These are phyloP conservation scores for Dactylellina sp. DNA, from an alignment of 2,329 filamentous ascomycete genomes.

Conservation along the genomic window DNA sequence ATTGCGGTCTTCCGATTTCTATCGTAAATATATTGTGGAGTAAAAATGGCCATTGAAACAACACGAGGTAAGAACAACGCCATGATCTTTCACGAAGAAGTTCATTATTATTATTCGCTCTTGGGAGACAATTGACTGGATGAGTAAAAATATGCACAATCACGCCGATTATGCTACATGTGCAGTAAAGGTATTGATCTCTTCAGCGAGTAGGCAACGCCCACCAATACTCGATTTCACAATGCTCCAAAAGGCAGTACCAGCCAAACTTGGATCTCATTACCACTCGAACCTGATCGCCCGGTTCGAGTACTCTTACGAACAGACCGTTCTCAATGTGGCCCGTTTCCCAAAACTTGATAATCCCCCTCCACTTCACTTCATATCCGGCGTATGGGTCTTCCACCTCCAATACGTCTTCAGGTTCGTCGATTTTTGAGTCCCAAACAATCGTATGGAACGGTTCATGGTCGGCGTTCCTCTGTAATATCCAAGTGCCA, in stretches of 20 bases:
- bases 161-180: no score
- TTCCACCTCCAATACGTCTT: neutral
- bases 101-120: no score
- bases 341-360: slow-evolving; percentile 16
- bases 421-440: slow-evolving; percentile 6
- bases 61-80: no score
- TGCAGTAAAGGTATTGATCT: no score
- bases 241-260: slow-evolving; percentile 20
- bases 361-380: slow-evolving; percentile 14
- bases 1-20: no score
- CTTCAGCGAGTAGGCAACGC: neutral
- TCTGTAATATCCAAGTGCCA: slow-evolving; percentile 20
- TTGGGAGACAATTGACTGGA: no score
- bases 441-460: slow-evolving; percentile 12
- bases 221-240: slow-evolving; percentile 26
- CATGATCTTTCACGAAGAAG: no score
- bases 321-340: slow-evolving; percentile 32
- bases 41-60: no score
- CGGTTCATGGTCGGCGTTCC: slow-evolving; percentile 9
- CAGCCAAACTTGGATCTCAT: slow-evolving; percentile 39
- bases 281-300: slow-evolving; percentile 31
- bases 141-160: no score
- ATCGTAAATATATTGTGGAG: no score
- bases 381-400: neutral
- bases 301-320: slow-evolving; percentile 18